Conservation (phyloP, 345 rosid genomes). For the Brassica nigra region DNA sequence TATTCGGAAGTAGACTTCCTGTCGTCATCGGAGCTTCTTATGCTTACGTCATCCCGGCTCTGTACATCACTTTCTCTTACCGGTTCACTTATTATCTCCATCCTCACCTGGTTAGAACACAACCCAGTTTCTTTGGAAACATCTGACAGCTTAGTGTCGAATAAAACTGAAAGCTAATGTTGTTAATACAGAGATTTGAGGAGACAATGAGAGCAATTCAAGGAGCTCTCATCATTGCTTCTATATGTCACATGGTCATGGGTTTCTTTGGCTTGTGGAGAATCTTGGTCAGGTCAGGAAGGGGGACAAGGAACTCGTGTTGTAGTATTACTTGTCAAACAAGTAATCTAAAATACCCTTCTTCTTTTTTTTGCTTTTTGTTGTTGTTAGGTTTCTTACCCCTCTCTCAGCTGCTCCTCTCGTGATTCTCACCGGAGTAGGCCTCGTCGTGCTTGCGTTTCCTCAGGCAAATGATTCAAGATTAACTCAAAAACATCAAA, state of each 20-base stretch:
- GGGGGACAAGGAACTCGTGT: not conserved
- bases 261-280: constrained; percentile 93
- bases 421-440: constrained; percentile 82
- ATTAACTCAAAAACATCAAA: not conserved
- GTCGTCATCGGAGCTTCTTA: constrained; percentile 83
- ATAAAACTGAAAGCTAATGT: not conserved
- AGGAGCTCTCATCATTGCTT: constrained; percentile 79
- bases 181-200: constrained; percentile 59
- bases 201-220: constrained; percentile 66
- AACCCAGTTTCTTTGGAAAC: not conserved
- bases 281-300: constrained; percentile 56
- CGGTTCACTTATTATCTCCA: constrained; percentile 38
- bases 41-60: constrained; percentile 68
- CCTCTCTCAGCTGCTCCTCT: constrained; percentile 87
- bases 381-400: constrained; percentile 56
- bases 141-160: not conserved
- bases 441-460: constrained; percentile 68
- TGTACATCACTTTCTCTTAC: constrained; percentile 62
- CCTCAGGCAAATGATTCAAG: constrained; percentile 57
- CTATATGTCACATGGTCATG: constrained; percentile 56
- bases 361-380: not conserved
- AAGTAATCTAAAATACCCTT: not conserved
- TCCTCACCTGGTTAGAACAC: constrained; percentile 57
- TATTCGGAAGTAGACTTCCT: constrained; percentile 79
- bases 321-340: not conserved